These are phyloP conservation scores for Verticillium nubilum DNA, from an alignment of 2,329 filamentous ascomycete species.

Conservation along the genomic window DNA sequence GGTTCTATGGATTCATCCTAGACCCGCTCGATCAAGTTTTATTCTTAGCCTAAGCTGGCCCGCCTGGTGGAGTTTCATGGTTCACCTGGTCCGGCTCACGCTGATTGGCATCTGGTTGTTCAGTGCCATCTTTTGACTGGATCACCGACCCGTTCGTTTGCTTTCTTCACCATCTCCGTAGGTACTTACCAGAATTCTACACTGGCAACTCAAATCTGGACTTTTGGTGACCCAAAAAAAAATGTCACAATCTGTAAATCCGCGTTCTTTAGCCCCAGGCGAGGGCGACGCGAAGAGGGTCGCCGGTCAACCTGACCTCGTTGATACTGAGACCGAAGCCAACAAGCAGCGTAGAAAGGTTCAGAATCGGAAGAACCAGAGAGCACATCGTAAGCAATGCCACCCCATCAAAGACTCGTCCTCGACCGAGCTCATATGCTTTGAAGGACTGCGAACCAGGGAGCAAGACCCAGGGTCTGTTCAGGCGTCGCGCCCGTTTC, in stretches of 20 bases:
- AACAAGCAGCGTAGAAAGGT: constrained; percentile 6
- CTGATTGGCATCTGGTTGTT: background rate
- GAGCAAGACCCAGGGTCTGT: background rate
- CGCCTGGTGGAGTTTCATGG: too few species aligned
- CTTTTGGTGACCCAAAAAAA: too few species aligned
- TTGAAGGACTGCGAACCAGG: constrained; percentile 1
- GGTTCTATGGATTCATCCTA: background rate
- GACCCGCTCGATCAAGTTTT: background rate
- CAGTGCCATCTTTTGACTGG: too few species aligned
- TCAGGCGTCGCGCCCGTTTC: background rate
- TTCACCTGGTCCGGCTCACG: too few species aligned
- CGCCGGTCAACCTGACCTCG: background rate
- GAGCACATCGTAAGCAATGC: constrained; percentile 9
- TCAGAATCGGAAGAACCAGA: constrained; percentile 9
- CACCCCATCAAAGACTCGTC: background rate
- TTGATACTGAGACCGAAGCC: background rate
- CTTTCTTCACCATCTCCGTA: background rate
- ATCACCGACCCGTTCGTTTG: too few species aligned
- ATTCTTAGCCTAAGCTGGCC: background rate
- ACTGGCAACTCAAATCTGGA: too few species aligned
- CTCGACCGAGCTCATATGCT: background rate
- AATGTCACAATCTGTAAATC: too few species aligned
- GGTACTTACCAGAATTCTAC: too few species aligned
- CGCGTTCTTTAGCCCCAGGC: background rate
- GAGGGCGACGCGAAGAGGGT: background rate